Evolutionary conservation across 768 basidiomycete genomes (phyloP).

Genomic region (Hypholoma sublateritium): DNA sequence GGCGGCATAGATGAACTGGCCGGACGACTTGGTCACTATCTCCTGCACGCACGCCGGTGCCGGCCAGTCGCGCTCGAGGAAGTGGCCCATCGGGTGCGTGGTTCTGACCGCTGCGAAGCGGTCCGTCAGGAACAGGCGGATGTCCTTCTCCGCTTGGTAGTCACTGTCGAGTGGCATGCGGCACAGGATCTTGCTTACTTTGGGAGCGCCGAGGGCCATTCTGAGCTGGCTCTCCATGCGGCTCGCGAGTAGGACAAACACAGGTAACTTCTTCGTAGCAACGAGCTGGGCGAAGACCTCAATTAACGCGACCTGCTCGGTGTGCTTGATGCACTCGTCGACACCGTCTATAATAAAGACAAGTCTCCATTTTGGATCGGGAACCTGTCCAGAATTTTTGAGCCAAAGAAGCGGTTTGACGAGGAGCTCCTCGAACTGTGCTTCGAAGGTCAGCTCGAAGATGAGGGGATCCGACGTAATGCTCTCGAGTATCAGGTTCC

Average conservation of each 20-base stretch:
- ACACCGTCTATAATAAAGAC: neutral
- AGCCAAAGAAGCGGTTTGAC: neutral
- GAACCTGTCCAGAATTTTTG: neutral
- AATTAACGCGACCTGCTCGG: neutral
- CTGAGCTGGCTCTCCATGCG: neutral
- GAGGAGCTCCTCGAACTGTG: neutral
- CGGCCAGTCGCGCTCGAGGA: neutral
- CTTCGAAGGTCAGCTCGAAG: neutral
- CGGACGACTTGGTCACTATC: neutral
- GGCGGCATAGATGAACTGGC: neutral
- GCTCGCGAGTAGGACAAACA: neutral
- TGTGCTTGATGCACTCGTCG: neutral
- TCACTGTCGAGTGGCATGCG: neutral
- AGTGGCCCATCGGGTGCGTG: neutral
- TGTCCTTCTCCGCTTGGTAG: neutral
- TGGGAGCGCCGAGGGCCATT: neutral
- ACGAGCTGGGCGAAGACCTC: neutral
- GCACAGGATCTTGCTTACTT: neutral
- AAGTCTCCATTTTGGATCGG: neutral
- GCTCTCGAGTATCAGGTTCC: neutral
- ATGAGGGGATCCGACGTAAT: neutral
- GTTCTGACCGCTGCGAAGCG: neutral
- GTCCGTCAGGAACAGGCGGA: neutral
- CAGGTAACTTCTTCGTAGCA: neutral
- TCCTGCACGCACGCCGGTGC: neutral